These are phyloP conservation scores for Rhodotorula babjevae DNA, from an alignment of 768 basidiomycete species.

Conservation along the genomic window DNA sequence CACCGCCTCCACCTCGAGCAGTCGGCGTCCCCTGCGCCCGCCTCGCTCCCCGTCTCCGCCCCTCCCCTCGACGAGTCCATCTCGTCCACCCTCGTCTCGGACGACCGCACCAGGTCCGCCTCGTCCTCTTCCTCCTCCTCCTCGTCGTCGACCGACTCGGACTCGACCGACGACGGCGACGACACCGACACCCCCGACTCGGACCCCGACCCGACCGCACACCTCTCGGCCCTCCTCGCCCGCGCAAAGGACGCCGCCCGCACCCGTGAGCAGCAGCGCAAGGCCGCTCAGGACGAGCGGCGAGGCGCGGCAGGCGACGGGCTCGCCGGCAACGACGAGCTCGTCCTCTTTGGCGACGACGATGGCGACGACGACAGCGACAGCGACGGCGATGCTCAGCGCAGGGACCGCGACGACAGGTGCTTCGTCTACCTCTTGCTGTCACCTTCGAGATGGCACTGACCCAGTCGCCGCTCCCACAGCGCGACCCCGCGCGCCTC, in stretches of 20 bases:
- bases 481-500: conserved; percentile 31
- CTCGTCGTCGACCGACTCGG: conserved; percentile 23
- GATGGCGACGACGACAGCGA: conserved; percentile 4
- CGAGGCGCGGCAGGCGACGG: conserved; percentile 9
- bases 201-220: conserved; percentile 50
- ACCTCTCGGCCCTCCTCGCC: conserved; percentile 61
- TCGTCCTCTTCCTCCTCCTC: neutral
- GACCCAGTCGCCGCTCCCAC: neutral
- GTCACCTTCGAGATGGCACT: neutral
- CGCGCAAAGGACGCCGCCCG: conserved; percentile 55
- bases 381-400: conserved; percentile 21
- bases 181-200: conserved; percentile 38
- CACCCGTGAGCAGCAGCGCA: conserved; percentile 28
- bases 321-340: conserved; percentile 27
- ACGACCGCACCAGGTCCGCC: neutral
- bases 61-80: neutral
- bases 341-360: conserved; percentile 29
- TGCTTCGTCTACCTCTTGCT: neutral
- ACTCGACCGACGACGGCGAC: conserved; percentile 47
- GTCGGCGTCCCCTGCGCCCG: neutral
- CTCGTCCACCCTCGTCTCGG: neutral
- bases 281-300: conserved; percentile 25
- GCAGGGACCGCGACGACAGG: neutral
- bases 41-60: neutral
- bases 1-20: neutral